Evolutionary conservation across 768 basidiomycete genomes (phyloP).

Genomic region (Lactarius sp.): DNA sequence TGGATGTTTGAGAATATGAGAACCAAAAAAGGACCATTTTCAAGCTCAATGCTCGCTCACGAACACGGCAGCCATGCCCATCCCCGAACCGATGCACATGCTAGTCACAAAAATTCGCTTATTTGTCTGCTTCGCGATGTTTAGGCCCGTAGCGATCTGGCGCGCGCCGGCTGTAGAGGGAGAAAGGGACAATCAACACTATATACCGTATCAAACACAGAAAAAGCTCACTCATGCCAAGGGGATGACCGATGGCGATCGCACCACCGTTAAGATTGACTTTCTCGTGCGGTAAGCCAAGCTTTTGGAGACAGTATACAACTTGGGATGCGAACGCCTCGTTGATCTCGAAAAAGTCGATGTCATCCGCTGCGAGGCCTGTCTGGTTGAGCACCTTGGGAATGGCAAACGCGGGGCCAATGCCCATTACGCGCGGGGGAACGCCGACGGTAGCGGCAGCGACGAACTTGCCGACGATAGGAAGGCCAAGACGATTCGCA

Average conservation of each 20-base stretch:
- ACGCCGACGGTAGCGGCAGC: conserved; percentile 69
- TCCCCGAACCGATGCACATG: conserved; percentile 89
- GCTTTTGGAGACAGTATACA: conserved; percentile 61
- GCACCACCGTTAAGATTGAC: conserved; percentile 88
- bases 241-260: conserved; percentile 85
- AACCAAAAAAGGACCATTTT: background rate
- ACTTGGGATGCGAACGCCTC: conserved; percentile 88
- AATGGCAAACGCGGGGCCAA: conserved; percentile 87
- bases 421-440: conserved; percentile 84
- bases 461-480: conserved; percentile 83
- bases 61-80: conserved; percentile 88
- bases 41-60: conserved; percentile 67
- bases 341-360: conserved; percentile 92
- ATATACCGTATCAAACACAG: conserved; percentile 7
- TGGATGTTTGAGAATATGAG: background rate
- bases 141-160: conserved; percentile 81
- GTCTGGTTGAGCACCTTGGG: conserved; percentile 64
- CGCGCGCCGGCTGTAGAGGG: conserved; percentile 62
- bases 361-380: conserved; percentile 60
- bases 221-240: conserved; percentile 66
- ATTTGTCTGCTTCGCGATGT: conserved; percentile 71
- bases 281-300: conserved; percentile 69
- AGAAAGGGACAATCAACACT: background rate
- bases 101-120: conserved; percentile 78
- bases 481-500: conserved; percentile 79